Conservation (phyloP, 108 stramenopile species). For the Asterionellopsis glacialis region DNA sequence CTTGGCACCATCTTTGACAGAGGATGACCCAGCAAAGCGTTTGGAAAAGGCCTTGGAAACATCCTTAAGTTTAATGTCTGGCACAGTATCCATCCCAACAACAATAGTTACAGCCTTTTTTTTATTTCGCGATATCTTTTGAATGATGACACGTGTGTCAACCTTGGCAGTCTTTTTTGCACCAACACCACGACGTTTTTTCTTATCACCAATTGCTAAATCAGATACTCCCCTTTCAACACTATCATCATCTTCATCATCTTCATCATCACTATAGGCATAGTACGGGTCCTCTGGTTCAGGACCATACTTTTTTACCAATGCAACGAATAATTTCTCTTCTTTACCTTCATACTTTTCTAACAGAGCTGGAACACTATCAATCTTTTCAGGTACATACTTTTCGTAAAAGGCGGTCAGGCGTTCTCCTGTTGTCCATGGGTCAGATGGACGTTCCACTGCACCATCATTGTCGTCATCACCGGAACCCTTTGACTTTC, state of each 20-base stretch:
- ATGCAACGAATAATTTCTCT: slow-evolving; percentile 81
- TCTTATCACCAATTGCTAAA: slow-evolving; percentile 35
- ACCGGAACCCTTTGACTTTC: neutral
- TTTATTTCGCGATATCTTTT: slow-evolving; percentile 70
- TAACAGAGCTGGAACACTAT: slow-evolving; percentile 57
- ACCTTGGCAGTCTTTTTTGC: slow-evolving; percentile 56
- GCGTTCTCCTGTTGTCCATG: slow-evolving; percentile 79
- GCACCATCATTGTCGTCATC: slow-evolving; percentile 9
- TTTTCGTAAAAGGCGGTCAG: slow-evolving; percentile 77
- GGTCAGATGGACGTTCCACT: slow-evolving; percentile 22
- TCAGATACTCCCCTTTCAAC: slow-evolving; percentile 23
- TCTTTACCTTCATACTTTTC: slow-evolving; percentile 89
- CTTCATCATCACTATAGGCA: slow-evolving; percentile 43
- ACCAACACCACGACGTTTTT: slow-evolving; percentile 74
- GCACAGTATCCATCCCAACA: slow-evolving; percentile 88
- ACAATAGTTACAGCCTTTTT: slow-evolving; percentile 89
- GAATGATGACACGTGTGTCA: slow-evolving; percentile 77
- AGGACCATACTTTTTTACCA: slow-evolving; percentile 85
- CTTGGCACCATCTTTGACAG: slow-evolving; percentile 82
- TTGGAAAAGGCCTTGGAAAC: slow-evolving; percentile 87
- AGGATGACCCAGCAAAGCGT: slow-evolving; percentile 88
- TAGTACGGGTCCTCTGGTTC: slow-evolving; percentile 85
- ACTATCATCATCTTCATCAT: slow-evolving; percentile 40
- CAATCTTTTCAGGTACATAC: slow-evolving; percentile 84
- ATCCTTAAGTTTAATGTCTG: slow-evolving; percentile 91